Evolutionary conservation across 495 filamentous ascomycete genomes (phyloP), one percentile per base, ranked within the genome.

Genomic region (Hypoxylon trugodes): DNA sequence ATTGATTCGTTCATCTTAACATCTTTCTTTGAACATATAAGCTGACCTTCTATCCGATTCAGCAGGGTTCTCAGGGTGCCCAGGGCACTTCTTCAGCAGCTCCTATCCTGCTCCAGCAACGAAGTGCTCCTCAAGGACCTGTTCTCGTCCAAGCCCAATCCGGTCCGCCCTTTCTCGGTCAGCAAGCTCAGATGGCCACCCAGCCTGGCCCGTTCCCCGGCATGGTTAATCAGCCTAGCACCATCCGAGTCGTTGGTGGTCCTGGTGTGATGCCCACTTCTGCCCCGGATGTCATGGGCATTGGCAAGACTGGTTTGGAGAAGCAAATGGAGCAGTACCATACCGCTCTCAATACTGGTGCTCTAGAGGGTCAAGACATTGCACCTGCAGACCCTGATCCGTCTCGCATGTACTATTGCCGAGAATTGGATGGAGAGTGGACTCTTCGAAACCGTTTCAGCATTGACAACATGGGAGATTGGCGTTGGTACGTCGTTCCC

Each of bases 361-460:
- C 73, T 21, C 71, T 74, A 45, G 75, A 80, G 59, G 74, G 79
- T 9, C 81, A 83, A 71, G 80, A 81, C 33, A 81, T 84, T 50
- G 78, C 77, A 42, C 82, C 82, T 0, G 73, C 77, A 3, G 82
- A 84, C 53, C 73, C 79, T 22, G 78, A 85, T 54, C 75, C 78
- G 13, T 76, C 70, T 32, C 81, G 82, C 47, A 73, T 81, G 71
- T 85, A 83, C 59, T 79, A 77, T 72, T 72, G 75, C 40, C 76
- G 81, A 9, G 81, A 84, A 60, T 61, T 77, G 16, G 76, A 83
- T 61, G 77, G 77, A 10, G 69, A 70, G 33, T 84, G 76, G 76
- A 72, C 75, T 18, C 66, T 80, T 42, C 72, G 76, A 21, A 78
- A 75, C 61, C 76, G 82, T n/a, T 70, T 71, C 54, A 76, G 77